Conservation (phyloP, 257 asterid species). For the Solanum chmielewskii region DNA sequence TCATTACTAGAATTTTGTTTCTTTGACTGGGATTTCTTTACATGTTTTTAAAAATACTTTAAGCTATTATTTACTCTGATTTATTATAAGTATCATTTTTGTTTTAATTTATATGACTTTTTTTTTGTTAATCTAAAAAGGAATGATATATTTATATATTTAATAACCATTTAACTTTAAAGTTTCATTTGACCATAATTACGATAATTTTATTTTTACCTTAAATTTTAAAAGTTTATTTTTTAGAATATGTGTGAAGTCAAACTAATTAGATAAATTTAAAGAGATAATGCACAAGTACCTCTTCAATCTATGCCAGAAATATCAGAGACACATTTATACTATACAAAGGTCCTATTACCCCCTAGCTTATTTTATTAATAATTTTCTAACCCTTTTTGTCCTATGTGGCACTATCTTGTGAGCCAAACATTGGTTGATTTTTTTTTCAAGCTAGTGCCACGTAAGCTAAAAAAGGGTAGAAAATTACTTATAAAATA, state of each 20-base stretch:
- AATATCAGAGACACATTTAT: too few species aligned
- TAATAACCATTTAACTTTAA: not conserved
- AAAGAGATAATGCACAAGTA: not conserved
- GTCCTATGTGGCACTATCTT: too few species aligned
- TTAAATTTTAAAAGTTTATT: not conserved
- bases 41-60: not conserved
- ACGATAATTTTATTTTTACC: not conserved
- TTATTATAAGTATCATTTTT: not conserved
- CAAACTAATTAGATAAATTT: not conserved
- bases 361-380: too few species aligned
- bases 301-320: too few species aligned
- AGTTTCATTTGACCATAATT: not conserved
- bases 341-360: too few species aligned
- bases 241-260: not conserved
- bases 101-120: not conserved
- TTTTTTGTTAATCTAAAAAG: not conserved
- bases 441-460: too few species aligned
- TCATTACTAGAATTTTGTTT: not conserved
- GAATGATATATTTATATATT: too few species aligned
- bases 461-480: too few species aligned
- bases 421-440: too few species aligned
- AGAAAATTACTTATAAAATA: too few species aligned
- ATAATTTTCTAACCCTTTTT: too few species aligned
- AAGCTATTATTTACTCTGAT: not conserved
- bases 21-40: not conserved